Evolutionary conservation across 495 filamentous ascomycete species (phyloP).

Genomic region (Annulohypoxylon bovei): DNA sequence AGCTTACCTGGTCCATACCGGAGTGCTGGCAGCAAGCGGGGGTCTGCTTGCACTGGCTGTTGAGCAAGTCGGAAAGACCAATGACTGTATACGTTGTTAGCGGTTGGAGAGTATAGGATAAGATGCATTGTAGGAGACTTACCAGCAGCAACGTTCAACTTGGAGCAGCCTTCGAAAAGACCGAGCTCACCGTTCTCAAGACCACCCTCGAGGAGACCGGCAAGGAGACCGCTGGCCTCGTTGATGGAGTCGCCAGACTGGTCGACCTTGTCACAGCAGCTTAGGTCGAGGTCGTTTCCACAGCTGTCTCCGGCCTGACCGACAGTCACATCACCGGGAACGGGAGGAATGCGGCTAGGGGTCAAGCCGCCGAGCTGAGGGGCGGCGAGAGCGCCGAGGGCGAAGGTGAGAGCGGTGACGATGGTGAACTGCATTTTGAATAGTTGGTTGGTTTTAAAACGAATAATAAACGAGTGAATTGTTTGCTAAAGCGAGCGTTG

Average conservation of each 20-base stretch:
- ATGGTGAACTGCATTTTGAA: conserved; percentile 50
- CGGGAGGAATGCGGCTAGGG: conserved; percentile 44
- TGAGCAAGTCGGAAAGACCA: conserved; percentile 55
- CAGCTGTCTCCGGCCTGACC: conserved; percentile 60
- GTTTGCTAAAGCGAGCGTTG: conserved; percentile 36
- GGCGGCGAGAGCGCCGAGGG: conserved; percentile 39
- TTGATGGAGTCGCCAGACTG: conserved; percentile 58
- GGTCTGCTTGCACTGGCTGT: conserved; percentile 64
- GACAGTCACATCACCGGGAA: conserved; percentile 57
- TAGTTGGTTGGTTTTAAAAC: conserved; percentile 19
- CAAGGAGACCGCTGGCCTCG: conserved; percentile 33
- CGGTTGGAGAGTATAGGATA: neutral
- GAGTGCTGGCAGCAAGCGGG: conserved; percentile 63
- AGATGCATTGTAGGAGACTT: neutral
- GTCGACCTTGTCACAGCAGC: conserved; percentile 58
- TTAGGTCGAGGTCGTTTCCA: conserved; percentile 53
- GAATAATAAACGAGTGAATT: conserved; percentile 21
- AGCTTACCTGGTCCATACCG: conserved; percentile 51
- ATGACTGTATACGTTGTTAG: conserved; percentile 40
- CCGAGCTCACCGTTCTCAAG: conserved; percentile 35
- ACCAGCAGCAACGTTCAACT: conserved; percentile 45
- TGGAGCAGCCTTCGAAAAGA: conserved; percentile 46
- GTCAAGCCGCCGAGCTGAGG: conserved; percentile 32
- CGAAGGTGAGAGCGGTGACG: conserved; percentile 45
- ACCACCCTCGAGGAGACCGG: conserved; percentile 39